Base-by-base conservation (phyloP, 2,329 filamentous ascomycete genomes). In the Cordyceps tenuipes region DNA sequence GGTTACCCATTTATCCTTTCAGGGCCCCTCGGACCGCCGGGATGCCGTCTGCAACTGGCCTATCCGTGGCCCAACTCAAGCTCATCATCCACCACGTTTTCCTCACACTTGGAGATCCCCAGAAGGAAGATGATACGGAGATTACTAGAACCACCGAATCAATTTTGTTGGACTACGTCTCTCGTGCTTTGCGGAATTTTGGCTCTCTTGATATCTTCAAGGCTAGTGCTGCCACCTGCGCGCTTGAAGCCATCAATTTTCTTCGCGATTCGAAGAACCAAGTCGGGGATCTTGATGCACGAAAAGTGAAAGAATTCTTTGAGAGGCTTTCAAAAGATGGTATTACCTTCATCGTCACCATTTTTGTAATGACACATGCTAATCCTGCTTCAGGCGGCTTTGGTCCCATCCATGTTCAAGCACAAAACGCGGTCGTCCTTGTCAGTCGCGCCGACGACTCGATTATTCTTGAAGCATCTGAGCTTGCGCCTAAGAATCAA, bases 41-140 rank as follows among this genome's bases (percentile, higher is more conserved):
- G 8, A 34, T 50, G 48, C 48, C 48, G n/a, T 29, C 43, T 15
- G 54, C 41, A 15, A 15, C 54, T 2, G 31, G 7, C 8, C 44
- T 57, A 13, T 48, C 44, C 8, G 31, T 29, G 43, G 44, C 13
- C 5, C 15, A 57, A 15, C 54, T 57, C 13, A 3, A 15, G 2
- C 13, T 57, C 13, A 57, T 57, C 5, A 57, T 57, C 5, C 54
- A 57, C 29, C 43, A 57, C 39, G 54, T 57, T 13, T 57, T 57
- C 19, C 43, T 57, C 7, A 57, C 44, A 6, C 54, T 31, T 12
- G 54, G 43, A 9, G 7, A 57, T 36, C 54, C 54, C 1, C 54
- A 57, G 53, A 47, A 8, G 10, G 54, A 44, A 12, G 43, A 57
- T n/a, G 31, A 57, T 21, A 21, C 31, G 1, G 12, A 44, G 1